Conservation (phyloP, 2,329 filamentous ascomycete species). For the Dothistroma septosporum region DNA sequence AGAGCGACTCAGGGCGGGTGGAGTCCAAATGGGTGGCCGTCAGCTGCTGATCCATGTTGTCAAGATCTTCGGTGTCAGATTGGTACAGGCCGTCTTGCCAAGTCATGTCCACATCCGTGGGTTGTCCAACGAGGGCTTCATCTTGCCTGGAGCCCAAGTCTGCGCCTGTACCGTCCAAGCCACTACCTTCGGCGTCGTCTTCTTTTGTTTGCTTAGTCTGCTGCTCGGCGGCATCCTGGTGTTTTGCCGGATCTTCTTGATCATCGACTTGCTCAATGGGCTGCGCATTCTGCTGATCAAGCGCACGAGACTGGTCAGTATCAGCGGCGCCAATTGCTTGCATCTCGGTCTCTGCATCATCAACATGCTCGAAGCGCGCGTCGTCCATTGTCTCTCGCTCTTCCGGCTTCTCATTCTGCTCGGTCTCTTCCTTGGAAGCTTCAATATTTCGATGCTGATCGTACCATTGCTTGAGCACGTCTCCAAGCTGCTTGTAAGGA, state of each 20-base stretch:
- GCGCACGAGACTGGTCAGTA: constrained; percentile 77
- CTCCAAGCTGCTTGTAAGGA: constrained; percentile 90
- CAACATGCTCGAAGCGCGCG: constrained; percentile 88
- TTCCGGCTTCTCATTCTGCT: constrained; percentile 48
- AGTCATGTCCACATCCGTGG: constrained; percentile 40
- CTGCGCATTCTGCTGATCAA: constrained; percentile 86
- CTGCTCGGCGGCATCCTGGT: constrained; percentile 34
- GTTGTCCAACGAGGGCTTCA: constrained; percentile 45
- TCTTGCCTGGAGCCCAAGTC: constrained; percentile 19
- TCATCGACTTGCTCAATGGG: constrained; percentile 55
- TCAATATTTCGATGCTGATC: constrained; percentile 81
- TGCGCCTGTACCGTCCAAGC: constrained; percentile 9
- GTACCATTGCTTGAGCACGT: constrained; percentile 90
- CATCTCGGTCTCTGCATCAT: constrained; percentile 77
- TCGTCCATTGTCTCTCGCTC: constrained; percentile 60
- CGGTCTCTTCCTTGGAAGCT: constrained; percentile 41
- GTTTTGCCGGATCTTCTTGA: constrained; percentile 32
- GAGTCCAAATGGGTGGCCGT: constrained; percentile 64
- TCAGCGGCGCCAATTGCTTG: constrained; percentile 87
- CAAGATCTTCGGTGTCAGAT: constrained; percentile 36
- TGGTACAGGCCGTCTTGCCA: constrained; percentile 37
- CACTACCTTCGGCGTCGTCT: constrained; percentile 31
- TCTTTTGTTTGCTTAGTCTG: constrained; percentile 7
- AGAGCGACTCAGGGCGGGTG: constrained; percentile 27
- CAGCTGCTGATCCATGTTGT: constrained; percentile 56